Conservation (phyloP, 192 early-diverging fungal genomes). For the Chytriomyces confervae region DNA sequence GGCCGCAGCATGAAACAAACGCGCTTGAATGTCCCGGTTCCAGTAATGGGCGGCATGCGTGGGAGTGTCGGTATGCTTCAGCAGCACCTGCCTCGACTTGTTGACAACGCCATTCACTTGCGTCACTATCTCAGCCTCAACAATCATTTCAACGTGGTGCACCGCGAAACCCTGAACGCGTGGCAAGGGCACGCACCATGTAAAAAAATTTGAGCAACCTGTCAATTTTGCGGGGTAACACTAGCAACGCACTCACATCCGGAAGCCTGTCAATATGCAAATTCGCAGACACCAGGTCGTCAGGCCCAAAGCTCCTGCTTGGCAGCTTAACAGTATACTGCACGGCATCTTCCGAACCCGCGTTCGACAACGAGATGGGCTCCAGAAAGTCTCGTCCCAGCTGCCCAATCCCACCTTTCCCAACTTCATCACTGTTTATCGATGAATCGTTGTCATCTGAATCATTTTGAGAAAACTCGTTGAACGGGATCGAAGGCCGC, state of each 20-base stretch:
- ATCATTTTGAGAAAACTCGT: not conserved
- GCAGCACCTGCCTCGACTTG: not conserved
- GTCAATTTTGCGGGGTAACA: too few species aligned
- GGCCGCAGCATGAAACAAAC: not conserved
- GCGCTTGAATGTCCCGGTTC: slow-evolving; percentile 17
- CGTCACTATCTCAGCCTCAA: not conserved
- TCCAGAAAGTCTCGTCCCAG: not conserved
- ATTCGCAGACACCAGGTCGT: not conserved
- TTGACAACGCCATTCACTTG: not conserved
- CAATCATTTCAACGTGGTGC: slow-evolving; percentile 18
- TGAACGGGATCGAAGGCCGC: not conserved
- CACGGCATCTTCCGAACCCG: not conserved
- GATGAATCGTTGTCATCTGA: not conserved
- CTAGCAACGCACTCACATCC: not conserved
- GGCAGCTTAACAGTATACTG: not conserved
- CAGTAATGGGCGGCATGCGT: slow-evolving; percentile 2
- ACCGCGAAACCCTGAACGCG: slow-evolving; percentile 10
- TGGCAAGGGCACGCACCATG: too few species aligned
- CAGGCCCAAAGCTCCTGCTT: not conserved
- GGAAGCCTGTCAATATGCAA: not conserved
- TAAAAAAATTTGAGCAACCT: too few species aligned
- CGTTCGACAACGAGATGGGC: not conserved
- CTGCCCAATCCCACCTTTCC: not conserved
- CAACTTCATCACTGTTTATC: not conserved
- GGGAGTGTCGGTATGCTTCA: slow-evolving; percentile 16